Base-by-base conservation (phyloP, 495 filamentous ascomycete genomes). In the Geopyxis carbonaria region DNA sequence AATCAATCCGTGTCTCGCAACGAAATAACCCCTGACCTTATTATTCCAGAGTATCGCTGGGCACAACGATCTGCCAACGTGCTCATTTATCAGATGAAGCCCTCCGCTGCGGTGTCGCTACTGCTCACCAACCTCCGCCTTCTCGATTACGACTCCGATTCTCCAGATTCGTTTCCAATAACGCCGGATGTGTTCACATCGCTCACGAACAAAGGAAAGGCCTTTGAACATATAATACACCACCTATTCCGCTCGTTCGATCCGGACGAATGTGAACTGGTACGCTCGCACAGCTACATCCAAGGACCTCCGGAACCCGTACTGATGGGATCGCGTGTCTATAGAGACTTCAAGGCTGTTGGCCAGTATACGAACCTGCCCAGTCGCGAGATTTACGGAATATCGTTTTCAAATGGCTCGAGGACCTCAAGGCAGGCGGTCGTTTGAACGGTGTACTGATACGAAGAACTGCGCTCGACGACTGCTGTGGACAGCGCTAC, bases 321-420 rank as follows among this genome's bases (percentile, higher is more conserved):
- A 7, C 25, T 7, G 25, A 28, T n/a, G 7, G 7, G 7, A n/a
- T 28, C 25, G 25, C 8, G 6, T 33, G 31, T 6, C 8, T 37
- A 24, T 29, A 56, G 53, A 56, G 42, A 34, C 38, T 56, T 22
- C 43, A 48, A 6, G 20, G 21, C 14, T 52, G 43, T 14, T 56
- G 51, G 52, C 53, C 53, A 28, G 35, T 48, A 23, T 56, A 56
- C 39, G 53, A 56, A 31, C 52, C 52, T 5, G 28, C 44, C 2
- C 53, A 56, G 40, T 51, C 52, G 14, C 42, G 45, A 20, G 53
- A 56, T 32, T 27, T 56, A 5, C 52, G 53, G 18, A 56, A 55
- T 36, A 31, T 40, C 10, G 42, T 48, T 15, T 56, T 55, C 28
- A 56, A 51, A 55, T 56, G 53, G 53, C 53, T 56, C 31, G 29